Evolutionary conservation across 495 filamentous ascomycete species (phyloP).

Genomic region (Podospora australis): DNA sequence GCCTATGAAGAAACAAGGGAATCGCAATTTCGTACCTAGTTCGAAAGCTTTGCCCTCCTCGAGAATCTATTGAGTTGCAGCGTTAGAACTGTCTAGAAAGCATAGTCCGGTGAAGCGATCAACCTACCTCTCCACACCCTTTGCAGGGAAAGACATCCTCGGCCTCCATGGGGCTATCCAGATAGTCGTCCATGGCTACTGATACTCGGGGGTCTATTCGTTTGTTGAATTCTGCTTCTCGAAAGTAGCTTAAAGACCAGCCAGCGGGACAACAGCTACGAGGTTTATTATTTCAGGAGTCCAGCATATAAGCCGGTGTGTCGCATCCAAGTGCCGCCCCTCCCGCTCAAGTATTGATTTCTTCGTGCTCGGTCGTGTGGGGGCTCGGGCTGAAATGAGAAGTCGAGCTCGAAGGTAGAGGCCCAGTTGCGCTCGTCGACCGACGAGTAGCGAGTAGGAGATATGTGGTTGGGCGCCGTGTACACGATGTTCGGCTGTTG

Average conservation of each 20-base stretch:
- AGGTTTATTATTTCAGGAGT: background rate
- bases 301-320: background rate
- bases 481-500: too few species aligned
- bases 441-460: too few species aligned
- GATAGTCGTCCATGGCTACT: conserved; percentile 51
- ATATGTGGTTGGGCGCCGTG: too few species aligned
- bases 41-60: conserved; percentile 99
- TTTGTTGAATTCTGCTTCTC: background rate
- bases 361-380: background rate
- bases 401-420: too few species aligned
- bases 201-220: background rate
- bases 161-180: conserved; percentile 77
- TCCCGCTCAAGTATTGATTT: background rate
- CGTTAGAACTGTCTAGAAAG: conserved; percentile 3
- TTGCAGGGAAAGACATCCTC: conserved; percentile 94
- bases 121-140: conserved; percentile 86
- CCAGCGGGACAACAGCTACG: background rate
- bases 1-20: conserved; percentile 12
- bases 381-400: background rate
- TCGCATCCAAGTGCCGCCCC: background rate
- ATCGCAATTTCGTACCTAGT: conserved; percentile 68
- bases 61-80: conserved; percentile 53
- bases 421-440: too few species aligned
- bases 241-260: background rate
- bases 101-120: background rate